phyloP scores from a whole-genome alignment of 176 grass and related monocot species.

The Eleusine indica region DNA sequence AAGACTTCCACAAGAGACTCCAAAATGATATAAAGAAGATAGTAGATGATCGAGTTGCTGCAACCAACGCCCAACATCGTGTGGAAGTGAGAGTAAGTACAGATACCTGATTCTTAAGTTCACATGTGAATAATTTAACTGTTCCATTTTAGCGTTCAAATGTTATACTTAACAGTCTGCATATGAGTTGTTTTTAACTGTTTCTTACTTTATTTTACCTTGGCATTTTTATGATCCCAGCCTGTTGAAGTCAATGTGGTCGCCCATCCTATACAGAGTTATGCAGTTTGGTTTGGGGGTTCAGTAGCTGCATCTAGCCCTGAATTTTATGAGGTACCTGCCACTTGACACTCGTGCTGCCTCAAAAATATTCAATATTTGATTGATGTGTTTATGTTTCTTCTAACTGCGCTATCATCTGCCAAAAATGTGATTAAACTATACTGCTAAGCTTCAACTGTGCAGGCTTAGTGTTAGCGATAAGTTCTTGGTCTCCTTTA shows the following conservation, averaged over 20 bases:
- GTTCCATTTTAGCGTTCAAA: neutral
- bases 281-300: slow-evolving; percentile 96
- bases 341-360: slow-evolving; percentile 15
- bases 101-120: slow-evolving; percentile 31
- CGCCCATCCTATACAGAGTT: slow-evolving; percentile 88
- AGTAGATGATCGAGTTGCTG: slow-evolving; percentile 83
- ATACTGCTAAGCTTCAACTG: neutral
- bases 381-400: neutral
- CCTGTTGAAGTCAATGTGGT: slow-evolving; percentile 97
- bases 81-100: slow-evolving; percentile 87
- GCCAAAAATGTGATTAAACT: slow-evolving; percentile 1
- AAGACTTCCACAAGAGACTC: slow-evolving; percentile 94
- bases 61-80: slow-evolving; percentile 67
- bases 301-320: slow-evolving; percentile 93
- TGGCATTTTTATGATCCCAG: slow-evolving; percentile 46
- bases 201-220: slow-evolving; percentile 32
- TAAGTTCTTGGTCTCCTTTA: neutral
- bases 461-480: neutral
- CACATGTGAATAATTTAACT: neutral
- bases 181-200: slow-evolving; percentile 6
- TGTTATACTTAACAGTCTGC: slow-evolving; percentile 23
- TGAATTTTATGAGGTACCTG: slow-evolving; percentile 81
- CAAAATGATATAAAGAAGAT: slow-evolving; percentile 92
- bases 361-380: slow-evolving; percentile 1
- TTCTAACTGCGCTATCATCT: slow-evolving; percentile 3